Base-by-base conservation (phyloP, 139 green algal genomes). In the Pleodorina starrii region DNA sequence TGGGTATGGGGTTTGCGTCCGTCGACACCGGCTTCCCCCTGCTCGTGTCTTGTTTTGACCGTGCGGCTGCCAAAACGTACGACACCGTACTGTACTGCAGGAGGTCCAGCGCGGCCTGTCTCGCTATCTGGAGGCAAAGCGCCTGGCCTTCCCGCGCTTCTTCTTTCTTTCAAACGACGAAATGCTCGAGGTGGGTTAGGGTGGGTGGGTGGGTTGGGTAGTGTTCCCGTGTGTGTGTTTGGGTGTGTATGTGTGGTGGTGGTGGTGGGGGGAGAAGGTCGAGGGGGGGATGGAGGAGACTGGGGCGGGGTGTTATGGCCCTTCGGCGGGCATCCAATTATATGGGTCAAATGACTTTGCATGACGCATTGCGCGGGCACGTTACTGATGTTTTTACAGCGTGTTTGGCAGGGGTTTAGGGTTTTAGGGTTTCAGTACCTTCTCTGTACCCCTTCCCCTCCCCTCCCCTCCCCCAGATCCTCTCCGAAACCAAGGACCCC, bases 81-180 rank as follows among this genome's bases (percentile, higher is more conserved):
- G n/a, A n/a, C n/a, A n/a, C n/a, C n/a, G n/a, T n/a, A n/a, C 9
- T 25, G 54, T 5, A 25, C 9, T 12, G 4, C 83, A 88, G 48
- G 88, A 90, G 63, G 92, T 97, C 21, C 93, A 96, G 76, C 93
- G 94, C 57, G 92, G 94, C 0, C 90, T 97, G 51, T 91, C 94
- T n/a, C 91, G 92, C 21, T 97, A 97, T 90, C 90, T 96, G 76
- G 94, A 97, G 90, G 89, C 93, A 63, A 96, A 96, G 93, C 88
- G 94, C 5, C 88, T 97, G 76, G 93, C 92, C 86, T 96, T 96
- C 94, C 94, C 93, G n/a, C 90, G 94, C 71, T 96, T 97, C 90
- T 97, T 95, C 88, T 97, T 97, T 93, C 87, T 97, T 48, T 96
- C 95, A 72, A 97, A 97, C 90, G 95, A 97, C 73, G 94, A 97